Evolutionary conservation across 106 monocot genomes (phyloP).

Genomic region (Triglochin maritima): DNA sequence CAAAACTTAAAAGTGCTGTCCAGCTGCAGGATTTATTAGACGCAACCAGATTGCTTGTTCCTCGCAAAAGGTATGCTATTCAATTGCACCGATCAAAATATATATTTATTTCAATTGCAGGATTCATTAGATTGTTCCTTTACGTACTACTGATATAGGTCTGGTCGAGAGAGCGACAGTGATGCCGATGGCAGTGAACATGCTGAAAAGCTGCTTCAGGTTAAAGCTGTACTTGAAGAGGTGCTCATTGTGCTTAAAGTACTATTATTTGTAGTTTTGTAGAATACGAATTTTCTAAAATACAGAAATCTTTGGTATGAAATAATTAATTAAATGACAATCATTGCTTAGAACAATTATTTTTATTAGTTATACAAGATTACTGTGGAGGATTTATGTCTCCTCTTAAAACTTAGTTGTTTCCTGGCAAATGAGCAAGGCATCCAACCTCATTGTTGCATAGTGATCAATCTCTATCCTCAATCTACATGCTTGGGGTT

Average conservation of each 20-base stretch:
- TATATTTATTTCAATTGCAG: too few relatives aligned
- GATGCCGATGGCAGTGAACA: slow-evolving; percentile 78
- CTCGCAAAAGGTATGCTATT: slow-evolving; percentile 57
- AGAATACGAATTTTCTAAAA: too few relatives aligned
- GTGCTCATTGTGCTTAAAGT: slow-evolving; percentile 22
- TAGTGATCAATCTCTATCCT: too few relatives aligned
- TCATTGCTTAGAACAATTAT: too few relatives aligned
- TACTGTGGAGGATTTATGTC: too few relatives aligned
- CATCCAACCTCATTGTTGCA: too few relatives aligned
- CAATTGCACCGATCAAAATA: background rate
- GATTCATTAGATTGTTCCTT: too few relatives aligned
- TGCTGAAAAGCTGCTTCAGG: slow-evolving; percentile 87
- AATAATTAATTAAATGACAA: background rate
- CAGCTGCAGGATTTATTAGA: slow-evolving; percentile 96
- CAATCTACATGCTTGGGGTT: too few relatives aligned
- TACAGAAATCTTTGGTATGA: background rate
- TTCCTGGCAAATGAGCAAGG: too few relatives aligned
- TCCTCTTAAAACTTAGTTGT: too few relatives aligned
- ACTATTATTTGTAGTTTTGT: background rate
- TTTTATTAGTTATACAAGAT: too few relatives aligned
- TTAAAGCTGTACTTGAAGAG: slow-evolving; percentile 91
- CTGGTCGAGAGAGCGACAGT: slow-evolving; percentile 76
- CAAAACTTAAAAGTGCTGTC: slow-evolving; percentile 99
- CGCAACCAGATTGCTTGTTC: slow-evolving; percentile 88
- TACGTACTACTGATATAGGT: slow-evolving; percentile 14